Evolutionary conservation across 2,329 filamentous ascomycete genomes (phyloP), one percentile per base, ranked within the genome.

Genomic region (Verticillium isaacii): DNA sequence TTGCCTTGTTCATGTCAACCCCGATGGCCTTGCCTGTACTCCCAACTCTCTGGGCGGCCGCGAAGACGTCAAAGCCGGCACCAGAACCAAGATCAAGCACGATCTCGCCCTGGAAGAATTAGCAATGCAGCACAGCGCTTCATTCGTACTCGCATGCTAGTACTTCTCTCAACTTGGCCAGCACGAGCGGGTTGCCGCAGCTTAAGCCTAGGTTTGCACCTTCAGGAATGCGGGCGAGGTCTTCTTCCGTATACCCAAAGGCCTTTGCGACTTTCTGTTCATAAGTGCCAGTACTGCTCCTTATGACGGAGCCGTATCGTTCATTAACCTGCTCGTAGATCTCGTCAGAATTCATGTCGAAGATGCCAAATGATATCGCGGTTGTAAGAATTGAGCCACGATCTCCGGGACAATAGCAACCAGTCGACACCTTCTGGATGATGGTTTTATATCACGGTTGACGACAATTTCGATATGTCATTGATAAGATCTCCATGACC

Each of bases 1-100:
- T 7, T 66, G 82, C 83, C 71, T 84, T 77, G 65, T 82, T 87
- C 81, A 88, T 87, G 66, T 88, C 85, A 5, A 88, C 73, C 8
- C 85, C 85, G 57, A 86, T 81, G 3, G 75, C 82, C 32, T 72
- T 78, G 1, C 84, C 84, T 4, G 68, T 70, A 0, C 66, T 56
- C 0, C 83, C 83, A 41, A 87, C 78, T 66, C 78, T 82, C 32
- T 73, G 73, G 4, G 81, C 76, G 12, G 84, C 83, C 3, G 82
- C 77, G 63, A 87, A 85, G 19, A 82, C 79, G 66, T 88, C 85
- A 55, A 87, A 82, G 0, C 85, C 85, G 8, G 80, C 83, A 2
- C 85, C 84, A 63, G 77, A 79, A 2, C 85, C 85, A 1, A 88
- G 73, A 65, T 87, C 85, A 61, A 88, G 71, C 2, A 87, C 77